Evolutionary conservation across 2,329 filamentous ascomycete species (phyloP).

Genomic region (Xenosphaeropsis pyriputrescens): DNA sequence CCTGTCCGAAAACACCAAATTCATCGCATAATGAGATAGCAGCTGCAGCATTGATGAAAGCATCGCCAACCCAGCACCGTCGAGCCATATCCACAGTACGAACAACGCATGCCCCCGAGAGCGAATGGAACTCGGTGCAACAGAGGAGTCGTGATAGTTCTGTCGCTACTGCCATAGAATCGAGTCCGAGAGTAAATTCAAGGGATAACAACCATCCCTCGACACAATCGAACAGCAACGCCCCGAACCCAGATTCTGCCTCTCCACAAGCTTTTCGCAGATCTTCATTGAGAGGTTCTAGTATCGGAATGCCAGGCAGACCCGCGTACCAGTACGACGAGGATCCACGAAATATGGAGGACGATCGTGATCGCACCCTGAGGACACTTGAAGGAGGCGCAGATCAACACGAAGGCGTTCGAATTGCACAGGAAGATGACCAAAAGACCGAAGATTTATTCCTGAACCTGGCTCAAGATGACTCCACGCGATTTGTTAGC

Average conservation of each 20-base stretch:
- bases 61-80: no score
- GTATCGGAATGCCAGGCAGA: slow-evolving; percentile 1
- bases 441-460: slow-evolving; percentile 12
- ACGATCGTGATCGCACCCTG: slow-evolving; percentile 7
- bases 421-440: background rate
- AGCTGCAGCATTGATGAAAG: no score
- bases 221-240: background rate
- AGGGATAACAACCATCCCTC: background rate
- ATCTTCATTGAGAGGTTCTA: slow-evolving; percentile 1
- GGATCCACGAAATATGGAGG: background rate
- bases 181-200: background rate
- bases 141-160: slow-evolving; percentile 1
- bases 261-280: slow-evolving; percentile 1
- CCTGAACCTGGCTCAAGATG: slow-evolving; percentile 14
- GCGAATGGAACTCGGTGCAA: slow-evolving; percentile 3
- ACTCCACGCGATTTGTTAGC: slow-evolving; percentile 7
- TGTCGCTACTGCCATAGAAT: background rate
- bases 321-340: slow-evolving; percentile 1
- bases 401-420: background rate
- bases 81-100: no score
- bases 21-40: no score
- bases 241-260: slow-evolving; percentile 1
- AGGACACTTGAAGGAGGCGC: slow-evolving; percentile 5
- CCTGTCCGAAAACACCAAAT: no score
- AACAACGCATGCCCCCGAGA: background rate